Conservation (phyloP, 805 yeast genomes). For the Candida hispaniensis region DNA sequence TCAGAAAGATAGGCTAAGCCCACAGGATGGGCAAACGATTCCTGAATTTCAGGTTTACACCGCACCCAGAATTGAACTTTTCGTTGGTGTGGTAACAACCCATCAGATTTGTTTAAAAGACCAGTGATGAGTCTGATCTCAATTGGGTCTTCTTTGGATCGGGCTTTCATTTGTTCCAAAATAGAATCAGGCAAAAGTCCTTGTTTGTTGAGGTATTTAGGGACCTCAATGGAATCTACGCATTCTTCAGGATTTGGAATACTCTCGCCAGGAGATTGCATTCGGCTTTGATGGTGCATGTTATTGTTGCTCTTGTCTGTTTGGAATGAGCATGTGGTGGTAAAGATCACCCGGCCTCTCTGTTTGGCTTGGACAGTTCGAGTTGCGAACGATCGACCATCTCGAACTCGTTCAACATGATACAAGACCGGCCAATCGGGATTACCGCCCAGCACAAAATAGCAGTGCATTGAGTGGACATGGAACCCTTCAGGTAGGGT, state of each 20-base stretch:
- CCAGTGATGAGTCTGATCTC: conserved; percentile 17
- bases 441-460: conserved; percentile 18
- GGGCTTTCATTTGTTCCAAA: conserved; percentile 22
- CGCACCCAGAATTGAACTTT: conserved; percentile 16
- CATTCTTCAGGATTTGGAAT: conserved; percentile 13
- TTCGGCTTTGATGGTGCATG: conserved; percentile 14
- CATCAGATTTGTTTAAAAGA: conserved; percentile 8
- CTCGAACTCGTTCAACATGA: conserved; percentile 40
- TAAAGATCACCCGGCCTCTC: conserved; percentile 38
- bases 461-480: conserved; percentile 19
- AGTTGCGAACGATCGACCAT: conserved; percentile 42
- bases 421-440: conserved; percentile 36
- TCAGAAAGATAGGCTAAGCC: conserved; percentile 18
- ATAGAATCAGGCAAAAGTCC: conserved; percentile 18
- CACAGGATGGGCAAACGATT: conserved; percentile 16
- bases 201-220: conserved; percentile 10
- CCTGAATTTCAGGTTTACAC: conserved; percentile 15
- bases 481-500: conserved; percentile 17
- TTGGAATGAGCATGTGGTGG: conserved; percentile 41
- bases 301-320: conserved; percentile 19
- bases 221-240: conserved; percentile 5
- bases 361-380: conserved; percentile 47
- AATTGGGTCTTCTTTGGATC: conserved; percentile 21
- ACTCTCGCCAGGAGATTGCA: conserved; percentile 2
- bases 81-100: conserved; percentile 14